Evolutionary conservation across 176 grass and related monocot genomes (phyloP), one percentile per base, ranked within the genome.

Genomic region (Oryza punctata): DNA sequence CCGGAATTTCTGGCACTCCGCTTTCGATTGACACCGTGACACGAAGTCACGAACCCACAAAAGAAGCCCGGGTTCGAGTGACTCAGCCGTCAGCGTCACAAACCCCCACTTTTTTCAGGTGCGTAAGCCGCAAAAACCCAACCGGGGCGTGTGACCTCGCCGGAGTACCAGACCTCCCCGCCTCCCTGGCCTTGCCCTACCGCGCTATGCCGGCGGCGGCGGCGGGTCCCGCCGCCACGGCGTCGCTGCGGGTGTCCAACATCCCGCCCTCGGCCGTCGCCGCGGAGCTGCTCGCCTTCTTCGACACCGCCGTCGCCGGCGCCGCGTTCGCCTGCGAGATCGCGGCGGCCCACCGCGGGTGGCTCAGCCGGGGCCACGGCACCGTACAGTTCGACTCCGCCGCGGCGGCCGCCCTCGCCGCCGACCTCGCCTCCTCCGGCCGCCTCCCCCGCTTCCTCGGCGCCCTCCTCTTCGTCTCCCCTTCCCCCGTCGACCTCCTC

Each of bases 271-370:
- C 91, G 30, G 89, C 93, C 40, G 21, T 92, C 30, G 96, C 93
- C 23, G 67, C 54, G 2, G 96, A 98, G 72, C 89, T 98, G 10
- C 89, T 95, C 40, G 79, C 65, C 24, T 98, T 91, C 69, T 93
- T 98, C 64, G 87, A 92, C 32, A 74, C 91, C 61, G 84, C 82
- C 45, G 89, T 95, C 77, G 74, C 87, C 37, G 80, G 76, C 43
- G 78, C 68, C 4, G 89, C 89, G 35, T 89, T 88, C 82, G 96
- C 90, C 72, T 93, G 91, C 79, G 89, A 98, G 73, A 95, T 98
- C 19, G 79, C 40, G 54, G 80, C 89, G 43, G 70, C 67, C 16
- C 92, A 63, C 49, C 91, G 93, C 60, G 90, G 90, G 12, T 98
- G 96, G 92, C 82, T 89, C 66, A 89, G 90, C 21, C 84, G 77